Base-by-base conservation (phyloP, 2,329 filamentous ascomycete genomes). In the Microdochium paspali region DNA sequence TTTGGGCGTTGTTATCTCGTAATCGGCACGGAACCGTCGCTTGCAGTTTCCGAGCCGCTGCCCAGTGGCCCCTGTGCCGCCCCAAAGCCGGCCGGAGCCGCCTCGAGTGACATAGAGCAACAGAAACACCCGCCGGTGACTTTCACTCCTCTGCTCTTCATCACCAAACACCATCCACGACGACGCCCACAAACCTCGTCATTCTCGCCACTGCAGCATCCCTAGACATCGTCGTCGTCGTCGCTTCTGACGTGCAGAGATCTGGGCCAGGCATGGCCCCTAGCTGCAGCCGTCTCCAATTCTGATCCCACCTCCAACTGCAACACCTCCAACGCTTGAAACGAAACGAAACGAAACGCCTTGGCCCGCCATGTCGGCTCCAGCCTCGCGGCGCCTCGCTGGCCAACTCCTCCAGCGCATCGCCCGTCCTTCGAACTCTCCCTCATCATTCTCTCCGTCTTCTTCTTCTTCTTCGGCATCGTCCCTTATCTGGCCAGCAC, bases 341-440 rank as follows among this genome's bases (percentile, higher is more conserved):
- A 15, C 35, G 13, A 15, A 40, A 15, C 35, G n/a, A n/a, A n/a
- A n/a, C n/a, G n/a, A n/a, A 40, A 15, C 35, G 18, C 12, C 35
- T 12, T 9, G 35, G 18, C 35, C 35, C 6, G 35, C 35, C 46
- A 57, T 57, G 55, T 56, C 55, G 7, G 48, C 47, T 24, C 46
- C 55, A 40, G 46, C 50, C 18, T 48, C 47, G 20, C 45, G 50
- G 32, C 51, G 44, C 10, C 42, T 52, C 23, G 52, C 53, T 3
- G 50, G 48, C 18, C 51, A 52, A 30, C 49, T 59, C 35, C 40
- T 50, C n/a, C 56, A 47, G 26, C 44, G 44, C 50, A 51, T 25
- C 51, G 47, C n/a, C 53, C 45, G 47, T 12, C 49, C 20, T 48
- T 21, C 49, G 43, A 25, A 26, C 49, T 21, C 30, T 52, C 45